Evolutionary conservation across 768 basidiomycete genomes (phyloP), one percentile per base, ranked within the genome.

Genomic region (Strobilomyces confusus): DNA sequence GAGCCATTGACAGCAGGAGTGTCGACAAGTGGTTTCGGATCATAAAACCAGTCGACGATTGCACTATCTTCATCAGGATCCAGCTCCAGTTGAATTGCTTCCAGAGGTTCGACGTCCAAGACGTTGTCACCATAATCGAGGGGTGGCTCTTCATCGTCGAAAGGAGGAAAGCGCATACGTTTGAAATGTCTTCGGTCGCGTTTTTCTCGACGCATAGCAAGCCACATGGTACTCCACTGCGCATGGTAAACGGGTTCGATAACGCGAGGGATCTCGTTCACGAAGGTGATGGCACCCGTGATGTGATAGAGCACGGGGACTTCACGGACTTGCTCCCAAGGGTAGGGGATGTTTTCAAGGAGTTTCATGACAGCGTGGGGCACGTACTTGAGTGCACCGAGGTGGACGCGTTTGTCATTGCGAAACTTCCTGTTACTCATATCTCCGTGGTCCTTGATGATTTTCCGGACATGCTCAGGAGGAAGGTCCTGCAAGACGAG

Each of bases 181-280:
- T 99, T 99, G 78, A 99, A 99, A 72, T 99, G 97, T 54, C 95
- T 78, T 68, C 97, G 89, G 69, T 99, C 97, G 52, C 97, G 83
- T 77, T 99, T 99, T 75, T 99, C 97, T 56, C 97, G 78, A 55
- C 97, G 81, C 97, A 99, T 99, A 12, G 97, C 95, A 43, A 99
- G 77, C 97, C 97, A 99, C 97, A 99, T 99, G 6, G 92, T 90
- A 67, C 92, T 95, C 97, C 97, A 99, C 65, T 98, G 97, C 1
- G 97, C 93, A 69, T 99, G 97, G 72, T 97, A 98, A 11, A 99
- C 83, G 7, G 97, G 97, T 69, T 98, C 97, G 57, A 98, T 89
- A 61, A 99, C 84, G 44, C 92, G 87, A 40, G 97, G 97, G 36
- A 98, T 89, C 71, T 98, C 94, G 74, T 98, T 98, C 61, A 99